A percentile compares a stretch with the other conserved stretches of the same genome.
phyloP scores from a whole-genome alignment of 805 yeast genomes.

The Scheffersomyces coipomensis region DNA sequence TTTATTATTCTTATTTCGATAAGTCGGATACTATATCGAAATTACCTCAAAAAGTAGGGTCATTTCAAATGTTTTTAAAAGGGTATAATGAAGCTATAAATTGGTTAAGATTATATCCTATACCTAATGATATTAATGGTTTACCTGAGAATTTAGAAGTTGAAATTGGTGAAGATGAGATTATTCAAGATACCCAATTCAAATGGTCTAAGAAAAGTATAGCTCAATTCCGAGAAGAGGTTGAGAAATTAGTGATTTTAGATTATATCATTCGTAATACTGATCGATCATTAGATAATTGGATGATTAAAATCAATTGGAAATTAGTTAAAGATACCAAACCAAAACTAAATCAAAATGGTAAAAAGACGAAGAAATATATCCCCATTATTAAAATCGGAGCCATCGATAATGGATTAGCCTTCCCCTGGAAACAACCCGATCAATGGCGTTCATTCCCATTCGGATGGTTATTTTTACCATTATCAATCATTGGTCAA shows the following conservation, averaged over 20 bases:
- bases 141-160: constrained; percentile 21
- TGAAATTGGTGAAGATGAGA: constrained; percentile 9
- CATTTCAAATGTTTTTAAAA: constrained; percentile 60
- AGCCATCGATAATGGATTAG: constrained; percentile 73
- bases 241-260: constrained; percentile 67
- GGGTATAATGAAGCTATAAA: constrained; percentile 62
- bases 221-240: constrained; percentile 53
- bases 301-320: constrained; percentile 70
- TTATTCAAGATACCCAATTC: constrained; percentile 25
- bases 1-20: constrained; percentile 55
- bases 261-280: constrained; percentile 76
- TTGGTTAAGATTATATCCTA: constrained; percentile 55
- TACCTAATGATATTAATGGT: constrained; percentile 37
- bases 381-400: constrained; percentile 52
- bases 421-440: constrained; percentile 82
- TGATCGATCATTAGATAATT: constrained; percentile 71
- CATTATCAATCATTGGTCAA: constrained; percentile 60
- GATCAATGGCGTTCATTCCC: constrained; percentile 82
- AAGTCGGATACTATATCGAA: constrained; percentile 16
- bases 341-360: too few species aligned
- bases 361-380: constrained; percentile 4
- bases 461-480: constrained; percentile 74
- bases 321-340: constrained; percentile 5
- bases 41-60: constrained; percentile 55
- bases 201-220: constrained; percentile 53